phyloP scores from a whole-genome alignment of 768 basidiomycete species.

The Rhizopogon salebrosus region DNA sequence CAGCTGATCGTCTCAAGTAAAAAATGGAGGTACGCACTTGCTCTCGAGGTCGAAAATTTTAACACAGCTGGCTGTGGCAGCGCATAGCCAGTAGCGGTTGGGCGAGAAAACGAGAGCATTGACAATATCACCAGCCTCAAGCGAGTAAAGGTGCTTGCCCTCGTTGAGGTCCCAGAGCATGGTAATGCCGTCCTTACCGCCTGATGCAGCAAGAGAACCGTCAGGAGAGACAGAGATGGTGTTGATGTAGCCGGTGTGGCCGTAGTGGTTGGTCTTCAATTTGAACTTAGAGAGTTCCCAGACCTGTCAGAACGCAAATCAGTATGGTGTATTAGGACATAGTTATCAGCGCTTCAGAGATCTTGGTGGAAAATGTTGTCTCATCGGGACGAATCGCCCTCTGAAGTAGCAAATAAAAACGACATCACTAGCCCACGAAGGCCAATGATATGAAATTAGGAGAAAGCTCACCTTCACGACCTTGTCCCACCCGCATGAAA shows the following conservation, averaged over 20 bases:
- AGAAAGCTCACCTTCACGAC: slow-evolving; percentile 85
- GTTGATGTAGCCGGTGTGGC: slow-evolving; percentile 99
- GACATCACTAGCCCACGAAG: slow-evolving; percentile 18
- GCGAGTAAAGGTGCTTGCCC: slow-evolving; percentile 99
- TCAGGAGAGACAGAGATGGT: slow-evolving; percentile 98
- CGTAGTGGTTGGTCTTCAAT: slow-evolving; percentile 99
- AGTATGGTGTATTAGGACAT: slow-evolving; percentile 5
- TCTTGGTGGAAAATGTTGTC: slow-evolving; percentile 76
- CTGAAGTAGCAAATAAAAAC: slow-evolving; percentile 89
- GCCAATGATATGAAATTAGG: background rate
- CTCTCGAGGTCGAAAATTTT: slow-evolving; percentile 99
- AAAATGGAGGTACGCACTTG: slow-evolving; percentile 61
- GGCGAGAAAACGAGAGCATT: slow-evolving; percentile 99
- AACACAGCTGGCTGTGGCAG: slow-evolving; percentile 93
- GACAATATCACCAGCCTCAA: slow-evolving; percentile 97
- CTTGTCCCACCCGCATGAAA: slow-evolving; percentile 99
- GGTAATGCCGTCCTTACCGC: slow-evolving; percentile 99
- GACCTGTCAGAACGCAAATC: slow-evolving; percentile 51
- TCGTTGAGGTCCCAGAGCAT: slow-evolving; percentile 99
- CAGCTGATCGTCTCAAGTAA: background rate
- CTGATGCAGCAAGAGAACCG: slow-evolving; percentile 97
- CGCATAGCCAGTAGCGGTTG: slow-evolving; percentile 99
- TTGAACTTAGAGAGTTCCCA: slow-evolving; percentile 99
- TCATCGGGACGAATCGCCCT: slow-evolving; percentile 67
- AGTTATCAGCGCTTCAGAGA: slow-evolving; percentile 49